Evolutionary conservation across 192 early-diverging fungal genomes (phyloP).

Genomic region (Backusella tuberculispora): DNA sequence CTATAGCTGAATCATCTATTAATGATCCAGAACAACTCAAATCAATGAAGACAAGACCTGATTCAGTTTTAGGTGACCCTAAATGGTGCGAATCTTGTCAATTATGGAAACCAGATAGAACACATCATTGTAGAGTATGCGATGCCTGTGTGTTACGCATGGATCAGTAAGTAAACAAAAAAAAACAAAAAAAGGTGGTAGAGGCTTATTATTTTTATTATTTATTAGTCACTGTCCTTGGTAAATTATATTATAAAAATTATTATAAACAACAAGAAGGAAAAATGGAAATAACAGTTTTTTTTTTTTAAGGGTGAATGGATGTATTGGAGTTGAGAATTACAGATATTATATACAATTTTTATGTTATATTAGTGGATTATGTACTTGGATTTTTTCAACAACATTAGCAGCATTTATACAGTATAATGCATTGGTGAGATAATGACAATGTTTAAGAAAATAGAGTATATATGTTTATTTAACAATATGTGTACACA

Average conservation of each 20-base stretch:
- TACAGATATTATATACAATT: slow-evolving; percentile 46
- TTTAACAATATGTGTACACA: not conserved
- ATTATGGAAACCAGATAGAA: slow-evolving; percentile 57
- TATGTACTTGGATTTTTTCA: slow-evolving; percentile 29
- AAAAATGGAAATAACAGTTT: not conserved
- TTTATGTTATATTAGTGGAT: slow-evolving; percentile 34
- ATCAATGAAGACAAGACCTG: not conserved
- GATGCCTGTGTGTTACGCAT: slow-evolving; percentile 55
- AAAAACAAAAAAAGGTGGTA: not conserved
- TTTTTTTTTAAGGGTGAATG: slow-evolving; percentile 47
- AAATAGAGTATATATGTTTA: not conserved
- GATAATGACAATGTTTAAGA: not conserved
- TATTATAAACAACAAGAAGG: not conserved
- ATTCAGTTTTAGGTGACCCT: slow-evolving; percentile 21
- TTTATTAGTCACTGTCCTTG: slow-evolving; percentile 46
- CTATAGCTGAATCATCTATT: not conserved
- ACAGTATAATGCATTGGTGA: slow-evolving; percentile 21
- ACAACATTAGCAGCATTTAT: slow-evolving; percentile 38
- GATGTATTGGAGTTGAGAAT: slow-evolving; percentile 55
- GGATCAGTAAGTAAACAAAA: slow-evolving; percentile 50
- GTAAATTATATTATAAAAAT: slow-evolving; percentile 1
- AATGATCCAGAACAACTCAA: not conserved
- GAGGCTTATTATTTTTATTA: not conserved
- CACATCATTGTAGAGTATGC: slow-evolving; percentile 59
- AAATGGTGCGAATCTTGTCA: slow-evolving; percentile 48